Percentiles rank a stretch among this genome's conserved stretches.
These are phyloP conservation scores for Lentinula novae-zelandiae DNA, from an alignment of 1,284 basidiomycete genomes.

Conservation along the genomic window DNA sequence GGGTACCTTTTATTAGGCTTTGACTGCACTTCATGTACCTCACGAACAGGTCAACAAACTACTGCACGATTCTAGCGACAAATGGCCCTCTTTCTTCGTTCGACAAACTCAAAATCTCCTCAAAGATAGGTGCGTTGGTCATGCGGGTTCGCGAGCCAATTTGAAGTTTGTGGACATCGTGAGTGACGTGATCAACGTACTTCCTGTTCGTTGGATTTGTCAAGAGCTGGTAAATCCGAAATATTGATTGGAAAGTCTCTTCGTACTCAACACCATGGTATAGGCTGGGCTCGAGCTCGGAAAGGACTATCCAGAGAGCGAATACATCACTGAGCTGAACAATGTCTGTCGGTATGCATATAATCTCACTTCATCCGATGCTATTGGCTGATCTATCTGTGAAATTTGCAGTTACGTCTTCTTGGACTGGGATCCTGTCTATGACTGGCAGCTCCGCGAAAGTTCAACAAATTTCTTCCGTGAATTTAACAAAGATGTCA, in stretches of 20 bases:
- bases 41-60: neutral
- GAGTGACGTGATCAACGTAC: slow-evolving; percentile 64
- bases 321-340: slow-evolving; percentile 48
- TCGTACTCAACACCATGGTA: neutral
- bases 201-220: slow-evolving; percentile 65
- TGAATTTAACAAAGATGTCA: slow-evolving; percentile 37
- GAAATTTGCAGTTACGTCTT: slow-evolving; percentile 47
- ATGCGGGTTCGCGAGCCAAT: slow-evolving; percentile 23
- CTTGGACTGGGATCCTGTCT: slow-evolving; percentile 47
- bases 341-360: slow-evolving; percentile 49
- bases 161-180: slow-evolving; percentile 61
- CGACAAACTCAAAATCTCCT: slow-evolving; percentile 35
- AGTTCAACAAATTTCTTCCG: slow-evolving; percentile 37
- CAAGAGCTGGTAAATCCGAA: slow-evolving; percentile 50
- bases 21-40: neutral
- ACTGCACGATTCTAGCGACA: neutral
- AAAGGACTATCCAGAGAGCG: slow-evolving; percentile 47
- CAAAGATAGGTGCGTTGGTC: slow-evolving; percentile 22
- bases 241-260: neutral
- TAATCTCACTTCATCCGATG: neutral
- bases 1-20: neutral
- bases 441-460: slow-evolving; percentile 59
- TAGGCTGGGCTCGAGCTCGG: slow-evolving; percentile 51
- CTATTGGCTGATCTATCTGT: neutral
- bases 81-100: slow-evolving; percentile 30